A percentile compares a stretch with the other conserved stretches of the same genome.
Conservation (phyloP, 208 protist species). For the Endotrypanum monterogeii region DNA sequence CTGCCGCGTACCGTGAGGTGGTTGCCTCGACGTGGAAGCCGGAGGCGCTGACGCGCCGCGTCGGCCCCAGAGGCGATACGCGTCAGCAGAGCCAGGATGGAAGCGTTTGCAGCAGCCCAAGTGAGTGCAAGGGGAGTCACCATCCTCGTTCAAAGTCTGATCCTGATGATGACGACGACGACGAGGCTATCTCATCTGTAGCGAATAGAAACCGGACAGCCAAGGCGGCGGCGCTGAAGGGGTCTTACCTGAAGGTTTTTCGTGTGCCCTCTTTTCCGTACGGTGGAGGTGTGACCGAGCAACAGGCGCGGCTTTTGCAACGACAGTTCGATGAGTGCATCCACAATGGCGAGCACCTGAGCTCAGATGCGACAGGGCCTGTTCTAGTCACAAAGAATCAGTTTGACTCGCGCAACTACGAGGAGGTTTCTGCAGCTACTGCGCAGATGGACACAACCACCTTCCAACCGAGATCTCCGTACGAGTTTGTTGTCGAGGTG, state of each 20-base stretch:
- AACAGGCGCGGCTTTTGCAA: constrained; percentile 53
- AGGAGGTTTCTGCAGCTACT: constrained; percentile 41
- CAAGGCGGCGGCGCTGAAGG: constrained; percentile 7
- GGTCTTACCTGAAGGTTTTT: constrained; percentile 38
- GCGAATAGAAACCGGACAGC: constrained; percentile 25
- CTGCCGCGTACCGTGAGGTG: constrained; percentile 59
- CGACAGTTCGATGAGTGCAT: constrained; percentile 55
- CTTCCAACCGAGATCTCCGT: constrained; percentile 71
- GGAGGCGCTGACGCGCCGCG: constrained; percentile 56
- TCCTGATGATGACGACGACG: constrained; percentile 30
- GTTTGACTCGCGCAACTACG: constrained; percentile 45
- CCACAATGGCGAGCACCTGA: constrained; percentile 32
- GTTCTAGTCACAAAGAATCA: constrained; percentile 43
- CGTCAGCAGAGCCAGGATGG: constrained; percentile 11
- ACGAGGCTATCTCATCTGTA: constrained; percentile 22
- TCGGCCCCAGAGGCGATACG: not conserved
- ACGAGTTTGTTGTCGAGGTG: constrained; percentile 89
- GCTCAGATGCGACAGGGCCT: constrained; percentile 32
- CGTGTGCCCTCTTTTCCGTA: constrained; percentile 87
- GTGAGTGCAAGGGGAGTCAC: constrained; percentile 16
- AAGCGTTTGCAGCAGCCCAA: constrained; percentile 14
- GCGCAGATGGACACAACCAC: constrained; percentile 27
- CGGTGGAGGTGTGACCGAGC: constrained; percentile 82
- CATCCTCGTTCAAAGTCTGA: not conserved
- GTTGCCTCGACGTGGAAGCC: constrained; percentile 73